Conservation (phyloP, 2,329 filamentous ascomycete species). For the Fusarium setosum region DNA sequence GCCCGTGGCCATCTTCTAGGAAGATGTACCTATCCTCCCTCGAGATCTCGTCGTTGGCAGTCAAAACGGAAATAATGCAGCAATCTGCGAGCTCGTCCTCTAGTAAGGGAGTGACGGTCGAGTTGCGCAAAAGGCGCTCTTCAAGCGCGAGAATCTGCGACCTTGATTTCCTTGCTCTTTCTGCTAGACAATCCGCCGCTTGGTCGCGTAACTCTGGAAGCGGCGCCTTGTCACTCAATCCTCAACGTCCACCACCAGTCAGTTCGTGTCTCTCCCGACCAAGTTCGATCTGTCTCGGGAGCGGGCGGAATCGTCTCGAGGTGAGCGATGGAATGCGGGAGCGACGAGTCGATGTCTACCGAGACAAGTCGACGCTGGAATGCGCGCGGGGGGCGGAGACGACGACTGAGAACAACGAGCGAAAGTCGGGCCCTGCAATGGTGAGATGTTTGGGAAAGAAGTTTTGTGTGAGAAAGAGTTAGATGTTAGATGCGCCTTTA, state of each 20-base stretch:
- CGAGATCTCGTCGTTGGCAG: slow-evolving; percentile 17
- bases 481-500: slow-evolving; percentile 5
- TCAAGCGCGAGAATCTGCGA: slow-evolving; percentile 6
- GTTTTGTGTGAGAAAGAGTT: slow-evolving; percentile 14
- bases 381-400: slow-evolving; percentile 28
- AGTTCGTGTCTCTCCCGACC: slow-evolving; percentile 4
- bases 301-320: slow-evolving; percentile 9
- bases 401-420: slow-evolving; percentile 40
- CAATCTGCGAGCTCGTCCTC: slow-evolving; percentile 39
- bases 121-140: slow-evolving; percentile 25
- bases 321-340: slow-evolving; percentile 38
- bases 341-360: slow-evolving; percentile 23
- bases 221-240: neutral
- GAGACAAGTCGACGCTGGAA: slow-evolving; percentile 36
- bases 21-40: slow-evolving; percentile 31
- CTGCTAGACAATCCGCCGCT: slow-evolving; percentile 6
- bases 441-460: slow-evolving; percentile 34
- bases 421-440: slow-evolving; percentile 40
- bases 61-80: slow-evolving; percentile 21
- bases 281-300: slow-evolving; percentile 32
- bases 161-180: slow-evolving; percentile 27
- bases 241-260: slow-evolving; percentile 16
- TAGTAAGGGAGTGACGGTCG: slow-evolving; percentile 37
- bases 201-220: slow-evolving; percentile 8
- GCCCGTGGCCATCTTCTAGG: slow-evolving; percentile 40